Percentiles rank a stretch among this genome's conserved stretches.
Conservation (phyloP, 176 grass and related monocot genomes). For the Aegilops speltoides region DNA sequence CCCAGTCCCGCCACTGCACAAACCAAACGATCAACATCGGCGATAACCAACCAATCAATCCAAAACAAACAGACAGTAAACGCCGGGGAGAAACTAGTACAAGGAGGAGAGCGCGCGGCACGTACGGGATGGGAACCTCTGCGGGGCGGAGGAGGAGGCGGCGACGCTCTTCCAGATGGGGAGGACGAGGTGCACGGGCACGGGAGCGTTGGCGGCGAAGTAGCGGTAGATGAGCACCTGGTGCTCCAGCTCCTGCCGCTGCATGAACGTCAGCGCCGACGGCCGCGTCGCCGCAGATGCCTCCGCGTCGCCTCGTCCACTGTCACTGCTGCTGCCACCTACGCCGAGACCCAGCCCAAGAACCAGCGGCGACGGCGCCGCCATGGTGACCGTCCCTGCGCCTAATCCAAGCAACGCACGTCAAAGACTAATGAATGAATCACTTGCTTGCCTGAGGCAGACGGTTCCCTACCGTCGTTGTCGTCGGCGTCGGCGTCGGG, state of each 20-base stretch:
- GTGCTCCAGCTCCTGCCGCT: slow-evolving; percentile 73
- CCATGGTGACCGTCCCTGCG: slow-evolving; percentile 56
- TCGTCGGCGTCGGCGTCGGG: background rate
- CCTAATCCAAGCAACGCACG: too few species aligned
- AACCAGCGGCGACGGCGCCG: slow-evolving; percentile 42
- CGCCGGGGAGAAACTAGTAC: background rate
- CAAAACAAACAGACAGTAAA: background rate
- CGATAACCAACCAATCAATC: background rate
- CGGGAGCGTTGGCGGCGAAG: slow-evolving; percentile 59
- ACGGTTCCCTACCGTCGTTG: slow-evolving; percentile 16
- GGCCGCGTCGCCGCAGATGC: background rate
- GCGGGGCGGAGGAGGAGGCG: slow-evolving; percentile 48
- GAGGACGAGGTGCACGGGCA: slow-evolving; percentile 62
- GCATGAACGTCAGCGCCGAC: slow-evolving; percentile 66
- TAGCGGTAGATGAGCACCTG: slow-evolving; percentile 84
- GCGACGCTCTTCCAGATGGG: slow-evolving; percentile 85
- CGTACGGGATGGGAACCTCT: slow-evolving; percentile 55
- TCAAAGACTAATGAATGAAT: background rate
- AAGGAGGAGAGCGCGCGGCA: background rate
- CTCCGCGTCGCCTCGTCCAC: background rate
- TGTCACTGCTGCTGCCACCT: slow-evolving; percentile 11
- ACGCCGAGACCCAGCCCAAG: slow-evolving; percentile 52
- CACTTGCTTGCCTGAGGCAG: too few species aligned
- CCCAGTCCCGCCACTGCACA: slow-evolving; percentile 56
- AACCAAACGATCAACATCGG: background rate